phyloP scores from a whole-genome alignment of 441 rosid genomes.

The Gossypium trilobum region DNA sequence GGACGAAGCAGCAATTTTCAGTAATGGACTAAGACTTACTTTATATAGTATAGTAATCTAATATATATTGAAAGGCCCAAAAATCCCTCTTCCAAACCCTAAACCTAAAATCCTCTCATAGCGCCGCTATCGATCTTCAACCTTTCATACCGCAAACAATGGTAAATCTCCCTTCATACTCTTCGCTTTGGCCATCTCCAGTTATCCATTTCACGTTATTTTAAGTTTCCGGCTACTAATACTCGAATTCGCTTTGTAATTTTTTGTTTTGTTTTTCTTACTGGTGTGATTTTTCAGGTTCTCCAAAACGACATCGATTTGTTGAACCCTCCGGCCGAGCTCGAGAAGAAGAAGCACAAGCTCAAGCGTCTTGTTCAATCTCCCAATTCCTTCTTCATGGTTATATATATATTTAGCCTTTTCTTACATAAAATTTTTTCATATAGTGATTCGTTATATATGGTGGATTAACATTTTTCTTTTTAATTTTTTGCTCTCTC shows the following conservation, averaged over 20 bases:
- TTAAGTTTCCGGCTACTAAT: neutral
- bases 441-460: neutral
- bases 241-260: neutral
- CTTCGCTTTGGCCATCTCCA: neutral
- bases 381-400: conserved; percentile 44
- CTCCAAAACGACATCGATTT: conserved; percentile 15
- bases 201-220: neutral
- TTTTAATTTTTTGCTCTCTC: neutral
- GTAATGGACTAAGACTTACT: no score
- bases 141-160: neutral
- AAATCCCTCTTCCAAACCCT: neutral
- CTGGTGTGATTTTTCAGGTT: neutral
- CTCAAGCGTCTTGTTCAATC: conserved; percentile 25
- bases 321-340: conserved; percentile 13
- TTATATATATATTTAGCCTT: neutral
- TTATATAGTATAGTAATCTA: no score
- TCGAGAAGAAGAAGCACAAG: conserved; percentile 17
- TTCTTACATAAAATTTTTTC: neutral
- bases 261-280: neutral
- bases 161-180: neutral
- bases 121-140: neutral
- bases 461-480: neutral
- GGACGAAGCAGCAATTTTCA: no score
- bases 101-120: neutral
- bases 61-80: neutral